Percentiles rank a stretch among this genome's conserved stretches.
Conservation (phyloP, 1,139 yeast genomes). For the Hemisphaericaspora lyxosophila region DNA sequence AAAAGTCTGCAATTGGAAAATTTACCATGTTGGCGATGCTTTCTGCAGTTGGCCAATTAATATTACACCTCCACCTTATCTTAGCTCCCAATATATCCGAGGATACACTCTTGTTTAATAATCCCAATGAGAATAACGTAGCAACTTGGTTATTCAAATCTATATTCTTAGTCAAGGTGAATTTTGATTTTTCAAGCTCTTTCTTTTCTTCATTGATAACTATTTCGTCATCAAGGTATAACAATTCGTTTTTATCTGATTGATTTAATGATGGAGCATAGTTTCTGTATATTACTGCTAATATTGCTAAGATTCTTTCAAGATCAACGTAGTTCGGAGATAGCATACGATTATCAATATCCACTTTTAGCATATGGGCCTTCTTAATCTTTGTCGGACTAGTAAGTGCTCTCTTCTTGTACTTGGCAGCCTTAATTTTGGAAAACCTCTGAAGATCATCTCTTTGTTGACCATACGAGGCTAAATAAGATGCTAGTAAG, state of each 20-base stretch:
- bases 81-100: conserved; percentile 61
- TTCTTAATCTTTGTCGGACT: conserved; percentile 20
- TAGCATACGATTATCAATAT: conserved; percentile 52
- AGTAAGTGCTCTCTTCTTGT: conserved; percentile 30
- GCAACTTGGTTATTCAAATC: conserved; percentile 62
- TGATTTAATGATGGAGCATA: conserved; percentile 32
- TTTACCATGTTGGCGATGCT: conserved; percentile 51
- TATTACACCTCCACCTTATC: conserved; percentile 64
- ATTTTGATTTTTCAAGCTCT: conserved; percentile 32
- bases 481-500: conserved; percentile 67
- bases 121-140: conserved; percentile 55
- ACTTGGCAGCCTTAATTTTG: conserved; percentile 49
- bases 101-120: conserved; percentile 48
- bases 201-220: conserved; percentile 29
- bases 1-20: conserved; percentile 55
- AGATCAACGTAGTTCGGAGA: conserved; percentile 65
- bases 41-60: conserved; percentile 52
- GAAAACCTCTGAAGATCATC: conserved; percentile 63
- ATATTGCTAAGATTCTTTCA: conserved; percentile 66
- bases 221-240: conserved; percentile 29
- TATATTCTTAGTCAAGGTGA: conserved; percentile 38
- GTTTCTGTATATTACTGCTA: conserved; percentile 55
- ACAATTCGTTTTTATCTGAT: conserved; percentile 25
- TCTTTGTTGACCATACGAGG: conserved; percentile 63
- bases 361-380: conserved; percentile 43